Evolutionary conservation across 2,329 filamentous ascomycete genomes (phyloP), one percentile per base, ranked within the genome.

Genomic region (Sclerotinia nivalis): DNA sequence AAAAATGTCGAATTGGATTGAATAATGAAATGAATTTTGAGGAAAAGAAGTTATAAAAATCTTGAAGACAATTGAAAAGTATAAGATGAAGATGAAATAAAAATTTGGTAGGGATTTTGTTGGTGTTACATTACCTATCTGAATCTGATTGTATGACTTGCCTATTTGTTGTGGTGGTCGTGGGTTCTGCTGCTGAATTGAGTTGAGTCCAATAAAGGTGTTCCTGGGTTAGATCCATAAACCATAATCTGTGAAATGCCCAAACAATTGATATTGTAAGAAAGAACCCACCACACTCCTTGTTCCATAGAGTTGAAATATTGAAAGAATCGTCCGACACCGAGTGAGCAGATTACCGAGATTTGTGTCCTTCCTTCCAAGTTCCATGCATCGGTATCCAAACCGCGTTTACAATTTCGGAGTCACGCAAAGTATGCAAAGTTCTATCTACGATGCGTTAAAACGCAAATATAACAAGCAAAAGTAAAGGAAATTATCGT

Each of bases 361-460:
- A 47, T 43, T 56, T 50, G 50, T 64, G 59, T 54, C 67, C 67
- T 64, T 69, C 67, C 66, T 28, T 59, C 55, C 66, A 20, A 59
- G 6, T 56, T 66, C 62, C 49, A 49, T 59, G 66, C 52, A 64
- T 64, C 61, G 59, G 59, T 64, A 47, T 69, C 67, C 47, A 64
- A n/a, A 54, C 47, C 59, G 59, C 50, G 58, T 69, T 69, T 69
- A 69, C 67, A 64, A 56, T 69, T 69, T 69, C 58, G 67, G 54
- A 52, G 58, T 69, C 67, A 69, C 67, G 60, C 59, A 69, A 50
- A 40, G 49, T 47, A 47, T 64, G 67, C 67, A 69, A 40, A 64
- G 58, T 69, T 69, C 67, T 69, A 69, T 69, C 67, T 69, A 69
- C 67, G 25, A 69, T 55, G 49, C 67, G 58, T 55, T 22, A n/a